phyloP scores from a whole-genome alignment of 1,284 basidiomycete genomes.

The Stygiomarasmius scandens region DNA sequence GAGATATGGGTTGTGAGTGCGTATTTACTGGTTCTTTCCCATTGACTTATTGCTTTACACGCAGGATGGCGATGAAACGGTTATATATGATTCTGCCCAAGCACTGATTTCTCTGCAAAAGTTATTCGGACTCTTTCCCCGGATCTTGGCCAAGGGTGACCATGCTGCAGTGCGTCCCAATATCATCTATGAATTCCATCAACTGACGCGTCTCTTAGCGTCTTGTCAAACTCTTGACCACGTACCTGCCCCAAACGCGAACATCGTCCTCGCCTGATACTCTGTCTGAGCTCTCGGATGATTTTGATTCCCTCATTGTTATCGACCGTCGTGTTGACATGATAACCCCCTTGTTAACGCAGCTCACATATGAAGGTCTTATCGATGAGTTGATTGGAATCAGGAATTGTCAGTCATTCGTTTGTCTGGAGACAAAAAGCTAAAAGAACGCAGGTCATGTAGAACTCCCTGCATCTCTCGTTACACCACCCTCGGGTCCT shows the following conservation, averaged over 20 bases:
- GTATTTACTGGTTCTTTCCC: constrained; percentile 4
- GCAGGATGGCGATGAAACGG: constrained; percentile 92
- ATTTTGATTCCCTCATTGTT: constrained; percentile 87
- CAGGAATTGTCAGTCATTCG: constrained; percentile 70
- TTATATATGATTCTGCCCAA: constrained; percentile 87
- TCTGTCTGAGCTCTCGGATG: constrained; percentile 49
- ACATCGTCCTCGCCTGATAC: constrained; percentile 40
- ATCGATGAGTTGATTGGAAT: constrained; percentile 95
- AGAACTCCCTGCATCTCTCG: constrained; percentile 82
- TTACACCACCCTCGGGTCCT: constrained; percentile 51
- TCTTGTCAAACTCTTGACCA: constrained; percentile 72
- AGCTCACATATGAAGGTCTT: constrained; percentile 96
- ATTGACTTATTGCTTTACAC: constrained; percentile 3
- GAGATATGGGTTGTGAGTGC: constrained; percentile 82
- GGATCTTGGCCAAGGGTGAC: constrained; percentile 93
- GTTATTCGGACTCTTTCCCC: constrained; percentile 88
- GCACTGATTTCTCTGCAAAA: constrained; percentile 87
- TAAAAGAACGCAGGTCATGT: constrained; percentile 69
- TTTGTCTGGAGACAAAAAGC: constrained; percentile 7
- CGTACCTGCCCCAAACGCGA: constrained; percentile 51
- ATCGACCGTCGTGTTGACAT: constrained; percentile 94
- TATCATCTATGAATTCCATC: constrained; percentile 1
- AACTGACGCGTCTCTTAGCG: constrained; percentile 49
- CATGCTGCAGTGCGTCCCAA: constrained; percentile 72
- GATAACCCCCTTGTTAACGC: constrained; percentile 94